phyloP scores from a whole-genome alignment of 2,329 filamentous ascomycete species.

The Beauveria caledonica region DNA sequence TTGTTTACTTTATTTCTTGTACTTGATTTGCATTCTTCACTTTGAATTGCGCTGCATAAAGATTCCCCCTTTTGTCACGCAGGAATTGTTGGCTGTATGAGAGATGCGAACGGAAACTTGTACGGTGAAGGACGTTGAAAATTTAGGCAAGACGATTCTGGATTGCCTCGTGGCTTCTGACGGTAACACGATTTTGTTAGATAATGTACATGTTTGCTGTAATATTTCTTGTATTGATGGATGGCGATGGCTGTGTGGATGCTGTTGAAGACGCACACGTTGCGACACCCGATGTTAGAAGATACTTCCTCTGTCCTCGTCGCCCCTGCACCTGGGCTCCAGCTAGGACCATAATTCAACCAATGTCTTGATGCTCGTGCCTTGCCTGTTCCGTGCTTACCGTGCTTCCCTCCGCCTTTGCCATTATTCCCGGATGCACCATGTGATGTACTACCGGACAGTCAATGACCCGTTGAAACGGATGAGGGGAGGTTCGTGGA shows the following conservation, averaged over 20 bases:
- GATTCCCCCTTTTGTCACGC: constrained; percentile 9
- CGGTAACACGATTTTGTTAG: not conserved
- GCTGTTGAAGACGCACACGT: not conserved
- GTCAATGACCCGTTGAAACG: too few species aligned
- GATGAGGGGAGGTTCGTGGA: too few species aligned
- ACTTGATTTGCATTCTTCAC: not conserved
- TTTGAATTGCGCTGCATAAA: constrained; percentile 4
- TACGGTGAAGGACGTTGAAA: not conserved
- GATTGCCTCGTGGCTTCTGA: not conserved
- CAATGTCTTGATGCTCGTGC: too few species aligned
- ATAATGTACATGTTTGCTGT: constrained; percentile 8
- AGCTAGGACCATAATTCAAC: too few species aligned
- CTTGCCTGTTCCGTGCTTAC: too few species aligned
- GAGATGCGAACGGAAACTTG: not conserved
- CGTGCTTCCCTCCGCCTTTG: too few species aligned
- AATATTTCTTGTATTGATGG: not conserved
- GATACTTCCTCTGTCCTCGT: too few species aligned
- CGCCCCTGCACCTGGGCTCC: too few species aligned
- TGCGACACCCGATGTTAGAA: not conserved
- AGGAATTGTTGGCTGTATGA: not conserved
- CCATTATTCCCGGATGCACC: too few species aligned
- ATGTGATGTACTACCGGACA: too few species aligned
- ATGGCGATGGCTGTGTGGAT: not conserved
- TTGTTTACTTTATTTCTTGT: not conserved
- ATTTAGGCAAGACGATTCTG: not conserved